Conservation (phyloP, 2,329 filamentous ascomycete genomes). For the Cordyceps militaris region DNA sequence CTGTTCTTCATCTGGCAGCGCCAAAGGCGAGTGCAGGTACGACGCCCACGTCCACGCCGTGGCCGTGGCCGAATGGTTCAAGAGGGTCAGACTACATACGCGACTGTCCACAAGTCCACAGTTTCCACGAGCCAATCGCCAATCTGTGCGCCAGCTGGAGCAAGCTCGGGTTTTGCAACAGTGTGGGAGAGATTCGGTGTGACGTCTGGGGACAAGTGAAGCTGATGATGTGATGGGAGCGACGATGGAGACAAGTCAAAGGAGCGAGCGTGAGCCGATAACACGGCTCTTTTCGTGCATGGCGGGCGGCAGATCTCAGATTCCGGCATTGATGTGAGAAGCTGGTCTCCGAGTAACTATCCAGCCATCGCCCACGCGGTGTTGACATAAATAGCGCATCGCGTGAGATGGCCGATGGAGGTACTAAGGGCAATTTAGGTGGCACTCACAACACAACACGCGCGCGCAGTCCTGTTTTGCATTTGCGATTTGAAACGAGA, state of each 20-base stretch:
- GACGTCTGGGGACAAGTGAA: not conserved
- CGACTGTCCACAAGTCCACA: not conserved
- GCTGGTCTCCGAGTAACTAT: not conserved
- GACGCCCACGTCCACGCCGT: not conserved
- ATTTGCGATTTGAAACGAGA: not conserved
- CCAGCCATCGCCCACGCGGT: not conserved
- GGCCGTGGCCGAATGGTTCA: not conserved
- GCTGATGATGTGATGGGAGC: not conserved
- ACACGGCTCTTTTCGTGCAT: not conserved
- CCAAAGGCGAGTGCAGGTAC: not conserved
- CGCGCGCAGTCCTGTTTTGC: not conserved
- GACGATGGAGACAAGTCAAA: too few species aligned
- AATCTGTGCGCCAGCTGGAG: not conserved
- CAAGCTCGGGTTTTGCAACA: slow-evolving; percentile 11
- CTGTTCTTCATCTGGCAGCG: slow-evolving; percentile 8
- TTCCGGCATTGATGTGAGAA: not conserved
- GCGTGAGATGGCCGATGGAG: not conserved
- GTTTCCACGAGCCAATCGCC: not conserved
- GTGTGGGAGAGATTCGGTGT: not conserved
- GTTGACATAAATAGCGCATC: not conserved
- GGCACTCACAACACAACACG: not conserved
- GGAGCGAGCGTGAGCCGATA: not conserved
- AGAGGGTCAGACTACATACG: not conserved
- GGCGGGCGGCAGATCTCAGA: not conserved
- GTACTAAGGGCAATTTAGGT: not conserved